A percentile compares a stretch with the other conserved stretches of the same genome.
Conservation (phyloP, 768 basidiomycete genomes). For the Suillus clintonianus region DNA sequence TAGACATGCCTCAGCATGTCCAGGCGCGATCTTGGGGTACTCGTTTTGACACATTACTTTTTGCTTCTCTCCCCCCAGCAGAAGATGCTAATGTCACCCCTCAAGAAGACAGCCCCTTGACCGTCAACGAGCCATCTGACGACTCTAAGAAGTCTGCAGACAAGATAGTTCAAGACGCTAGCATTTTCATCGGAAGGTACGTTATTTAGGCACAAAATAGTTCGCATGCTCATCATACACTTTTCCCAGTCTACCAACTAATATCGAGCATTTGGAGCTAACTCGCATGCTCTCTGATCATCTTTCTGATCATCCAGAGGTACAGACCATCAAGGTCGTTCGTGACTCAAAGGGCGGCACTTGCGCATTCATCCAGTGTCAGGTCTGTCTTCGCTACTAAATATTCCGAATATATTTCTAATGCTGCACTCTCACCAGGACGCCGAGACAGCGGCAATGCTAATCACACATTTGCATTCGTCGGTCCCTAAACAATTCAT, state of each 20-base stretch:
- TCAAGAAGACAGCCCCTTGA: conserved; percentile 12
- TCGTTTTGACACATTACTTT: conserved; percentile 66
- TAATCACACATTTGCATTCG: conserved; percentile 63
- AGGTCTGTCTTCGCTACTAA: conserved; percentile 46
- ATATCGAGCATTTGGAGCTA: conserved; percentile 66
- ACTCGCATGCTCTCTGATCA: conserved; percentile 61
- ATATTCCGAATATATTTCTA: not conserved
- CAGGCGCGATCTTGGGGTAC: conserved; percentile 65
- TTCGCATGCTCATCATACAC: conserved; percentile 11
- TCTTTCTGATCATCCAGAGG: conserved; percentile 62
- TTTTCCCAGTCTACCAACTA: conserved; percentile 60
- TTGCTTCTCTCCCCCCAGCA: conserved; percentile 48
- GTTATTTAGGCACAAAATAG: conserved; percentile 5
- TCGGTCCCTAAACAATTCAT: conserved; percentile 62
- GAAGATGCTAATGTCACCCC: conserved; percentile 15
- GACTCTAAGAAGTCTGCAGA: conserved; percentile 37
- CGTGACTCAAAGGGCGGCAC: conserved; percentile 76
- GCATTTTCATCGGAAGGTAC: conserved; percentile 85
- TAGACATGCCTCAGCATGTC: conserved; percentile 47
- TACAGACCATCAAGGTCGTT: conserved; percentile 70
- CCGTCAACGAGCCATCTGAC: conserved; percentile 6
- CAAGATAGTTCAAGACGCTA: conserved; percentile 70
- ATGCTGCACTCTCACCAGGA: conserved; percentile 40
- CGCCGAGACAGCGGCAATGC: conserved; percentile 52
- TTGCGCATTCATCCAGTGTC: conserved; percentile 86